A percentile compares a stretch with the other conserved stretches of the same genome.
phyloP scores from a whole-genome alignment of 2,329 filamentous ascomycete species.

The Alternaria consortialis region DNA sequence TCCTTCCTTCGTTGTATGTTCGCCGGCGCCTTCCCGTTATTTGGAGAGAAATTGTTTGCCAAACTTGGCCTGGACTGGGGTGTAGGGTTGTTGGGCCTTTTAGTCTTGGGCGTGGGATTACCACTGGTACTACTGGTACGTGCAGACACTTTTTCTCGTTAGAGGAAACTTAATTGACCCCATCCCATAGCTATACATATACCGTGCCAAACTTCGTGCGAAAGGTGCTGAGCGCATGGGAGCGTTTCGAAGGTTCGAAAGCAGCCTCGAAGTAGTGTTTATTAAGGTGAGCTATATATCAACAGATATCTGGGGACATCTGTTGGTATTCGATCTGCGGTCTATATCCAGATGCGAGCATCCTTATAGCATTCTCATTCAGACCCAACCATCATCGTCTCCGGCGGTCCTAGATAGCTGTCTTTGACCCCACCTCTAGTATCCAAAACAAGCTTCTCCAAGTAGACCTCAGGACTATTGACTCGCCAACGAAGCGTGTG shows the following conservation, averaged over 20 bases:
- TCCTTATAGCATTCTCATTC: background rate
- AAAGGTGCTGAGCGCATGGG: conserved; percentile 13
- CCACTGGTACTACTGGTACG: conserved; percentile 19
- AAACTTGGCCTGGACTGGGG: conserved; percentile 24
- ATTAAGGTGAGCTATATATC: background rate
- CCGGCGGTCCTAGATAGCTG: conserved; percentile 36
- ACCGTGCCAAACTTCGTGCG: background rate
- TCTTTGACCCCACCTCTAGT: conserved; percentile 26
- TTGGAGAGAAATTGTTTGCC: conserved; percentile 19
- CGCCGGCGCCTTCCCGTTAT: conserved; percentile 22
- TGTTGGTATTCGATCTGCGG: too few species aligned
- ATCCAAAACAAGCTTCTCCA: conserved; percentile 40
- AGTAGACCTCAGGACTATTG: conserved; percentile 21
- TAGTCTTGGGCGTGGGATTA: conserved; percentile 23
- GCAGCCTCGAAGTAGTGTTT: background rate
- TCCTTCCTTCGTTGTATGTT: conserved; percentile 21
- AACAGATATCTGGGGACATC: too few species aligned
- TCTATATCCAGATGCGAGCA: background rate
- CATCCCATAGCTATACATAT: background rate
- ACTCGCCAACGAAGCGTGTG: conserved; percentile 47
- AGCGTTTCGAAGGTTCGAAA: conserved; percentile 15
- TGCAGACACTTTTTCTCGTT: background rate
- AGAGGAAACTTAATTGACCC: background rate
- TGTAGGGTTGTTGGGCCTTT: conserved; percentile 20
- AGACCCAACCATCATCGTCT: conserved; percentile 10